A percentile compares a stretch with the other conserved stretches of the same genome.
Evolutionary conservation across 257 asterid genomes (phyloP).

Genomic region (Schizonepeta tenuifolia): DNA sequence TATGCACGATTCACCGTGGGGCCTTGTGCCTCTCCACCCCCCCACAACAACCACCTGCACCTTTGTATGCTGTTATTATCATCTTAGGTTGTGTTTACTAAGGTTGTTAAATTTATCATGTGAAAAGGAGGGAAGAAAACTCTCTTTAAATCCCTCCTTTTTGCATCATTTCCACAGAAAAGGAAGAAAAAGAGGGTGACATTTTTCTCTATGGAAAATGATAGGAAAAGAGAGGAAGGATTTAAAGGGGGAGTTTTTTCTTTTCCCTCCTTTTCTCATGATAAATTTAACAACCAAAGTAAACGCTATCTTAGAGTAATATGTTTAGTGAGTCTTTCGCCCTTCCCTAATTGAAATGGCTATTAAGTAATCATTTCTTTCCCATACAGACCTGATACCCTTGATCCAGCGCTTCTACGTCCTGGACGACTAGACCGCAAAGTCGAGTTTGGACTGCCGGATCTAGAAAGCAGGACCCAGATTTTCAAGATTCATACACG

Average conservation of each 20-base stretch:
- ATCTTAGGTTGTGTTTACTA: no score
- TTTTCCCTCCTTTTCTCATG: no score
- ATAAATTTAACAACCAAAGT: no score
- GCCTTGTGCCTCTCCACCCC: background rate
- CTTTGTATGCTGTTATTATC: background rate
- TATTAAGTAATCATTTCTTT: background rate
- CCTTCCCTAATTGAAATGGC: background rate
- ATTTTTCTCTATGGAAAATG: no score
- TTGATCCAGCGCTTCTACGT: conserved; percentile 91
- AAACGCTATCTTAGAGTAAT: background rate
- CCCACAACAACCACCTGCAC: no score
- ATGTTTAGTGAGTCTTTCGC: background rate
- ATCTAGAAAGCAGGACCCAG: conserved; percentile 89
- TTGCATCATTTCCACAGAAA: no score
- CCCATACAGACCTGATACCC: conserved; percentile 79
- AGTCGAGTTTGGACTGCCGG: conserved; percentile 97
- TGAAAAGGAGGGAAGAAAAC: no score
- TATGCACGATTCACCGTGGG: background rate
- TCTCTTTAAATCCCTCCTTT: no score
- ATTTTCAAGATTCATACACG: conserved; percentile 88
- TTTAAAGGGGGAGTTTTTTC: no score
- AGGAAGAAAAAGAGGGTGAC: no score
- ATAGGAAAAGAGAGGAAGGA: no score
- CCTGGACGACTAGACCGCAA: conserved; percentile 95
- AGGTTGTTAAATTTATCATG: no score